Evolutionary conservation across 2,329 filamentous ascomycete genomes (phyloP).

Genomic region (Ceratocystis variospora): DNA sequence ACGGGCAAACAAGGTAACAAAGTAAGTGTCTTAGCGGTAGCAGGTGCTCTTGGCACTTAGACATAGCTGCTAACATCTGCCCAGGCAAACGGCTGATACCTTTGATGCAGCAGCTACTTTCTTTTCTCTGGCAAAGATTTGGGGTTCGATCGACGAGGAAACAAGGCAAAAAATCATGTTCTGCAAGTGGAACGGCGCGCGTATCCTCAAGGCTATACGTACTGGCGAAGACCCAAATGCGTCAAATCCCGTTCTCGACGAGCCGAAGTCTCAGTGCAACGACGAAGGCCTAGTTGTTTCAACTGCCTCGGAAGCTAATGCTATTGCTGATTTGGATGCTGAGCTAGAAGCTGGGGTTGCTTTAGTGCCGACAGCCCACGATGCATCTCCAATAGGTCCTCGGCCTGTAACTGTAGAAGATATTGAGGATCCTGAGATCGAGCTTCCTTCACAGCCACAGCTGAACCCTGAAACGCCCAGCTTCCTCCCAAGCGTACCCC

Average conservation of each 20-base stretch:
- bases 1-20: slow-evolving; percentile 68
- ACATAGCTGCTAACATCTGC: neutral
- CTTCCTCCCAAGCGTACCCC: slow-evolving; percentile 13
- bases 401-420: slow-evolving; percentile 10
- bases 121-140: slow-evolving; percentile 74
- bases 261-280: slow-evolving; percentile 31
- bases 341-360: slow-evolving; percentile 23
- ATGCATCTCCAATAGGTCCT: neutral
- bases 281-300: neutral
- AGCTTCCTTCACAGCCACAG: slow-evolving; percentile 6
- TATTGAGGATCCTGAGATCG: slow-evolving; percentile 14
- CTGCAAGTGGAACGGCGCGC: slow-evolving; percentile 85
- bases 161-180: slow-evolving; percentile 81
- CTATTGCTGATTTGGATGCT: slow-evolving; percentile 20
- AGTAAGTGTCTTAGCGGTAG: slow-evolving; percentile 32
- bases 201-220: slow-evolving; percentile 82
- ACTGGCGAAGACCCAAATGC: slow-evolving; percentile 85
- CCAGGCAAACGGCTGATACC: slow-evolving; percentile 79
- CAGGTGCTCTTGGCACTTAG: neutral
- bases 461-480: neutral
- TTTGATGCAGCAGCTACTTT: slow-evolving; percentile 89
- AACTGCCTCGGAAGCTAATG: neutral
- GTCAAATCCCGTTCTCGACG: slow-evolving; percentile 54
- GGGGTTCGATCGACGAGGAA: slow-evolving; percentile 62
- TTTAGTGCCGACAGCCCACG: slow-evolving; percentile 22